These are phyloP conservation scores for Lanmaoa pseudosensibilis DNA, from an alignment of 768 basidiomycete species.

Conservation along the genomic window DNA sequence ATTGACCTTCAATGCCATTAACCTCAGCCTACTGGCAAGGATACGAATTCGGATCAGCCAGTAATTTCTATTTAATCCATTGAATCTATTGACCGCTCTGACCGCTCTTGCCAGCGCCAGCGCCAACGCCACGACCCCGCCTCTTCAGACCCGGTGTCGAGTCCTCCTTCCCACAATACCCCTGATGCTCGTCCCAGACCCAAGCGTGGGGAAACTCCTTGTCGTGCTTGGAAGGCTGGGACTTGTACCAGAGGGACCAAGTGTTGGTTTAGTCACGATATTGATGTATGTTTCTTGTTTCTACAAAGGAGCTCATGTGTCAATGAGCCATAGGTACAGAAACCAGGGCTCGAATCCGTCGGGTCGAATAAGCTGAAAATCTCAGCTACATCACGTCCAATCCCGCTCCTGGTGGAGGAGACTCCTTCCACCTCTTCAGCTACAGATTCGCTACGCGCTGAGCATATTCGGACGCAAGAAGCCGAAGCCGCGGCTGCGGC, in stretches of 20 bases:
- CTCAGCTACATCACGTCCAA: background rate
- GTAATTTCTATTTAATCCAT: background rate
- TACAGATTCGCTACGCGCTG: background rate
- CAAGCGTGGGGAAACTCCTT: conserved; percentile 23
- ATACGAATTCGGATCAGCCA: background rate
- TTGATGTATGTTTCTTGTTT: conserved; percentile 27
- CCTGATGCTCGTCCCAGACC: conserved; percentile 21
- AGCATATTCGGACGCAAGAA: conserved; percentile 2
- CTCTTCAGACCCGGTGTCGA: background rate
- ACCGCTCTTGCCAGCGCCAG: background rate
- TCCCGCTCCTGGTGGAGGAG: background rate
- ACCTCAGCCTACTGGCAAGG: background rate
- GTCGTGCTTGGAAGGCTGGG: conserved; percentile 39
- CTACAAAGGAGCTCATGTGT: background rate
- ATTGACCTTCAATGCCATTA: background rate
- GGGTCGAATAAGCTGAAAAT: background rate
- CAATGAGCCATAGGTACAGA: conserved; percentile 8
- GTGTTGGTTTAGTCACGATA: conserved; percentile 37
- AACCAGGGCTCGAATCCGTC: background rate
- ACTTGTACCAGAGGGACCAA: conserved; percentile 37
- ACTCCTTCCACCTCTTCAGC: background rate
- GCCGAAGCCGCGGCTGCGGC: conserved; percentile 15
- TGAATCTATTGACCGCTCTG: background rate
- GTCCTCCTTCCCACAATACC: background rate
- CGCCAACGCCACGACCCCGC: background rate